Conservation (phyloP, 192 early-diverging fungal genomes). For the Mortierella alpina region DNA sequence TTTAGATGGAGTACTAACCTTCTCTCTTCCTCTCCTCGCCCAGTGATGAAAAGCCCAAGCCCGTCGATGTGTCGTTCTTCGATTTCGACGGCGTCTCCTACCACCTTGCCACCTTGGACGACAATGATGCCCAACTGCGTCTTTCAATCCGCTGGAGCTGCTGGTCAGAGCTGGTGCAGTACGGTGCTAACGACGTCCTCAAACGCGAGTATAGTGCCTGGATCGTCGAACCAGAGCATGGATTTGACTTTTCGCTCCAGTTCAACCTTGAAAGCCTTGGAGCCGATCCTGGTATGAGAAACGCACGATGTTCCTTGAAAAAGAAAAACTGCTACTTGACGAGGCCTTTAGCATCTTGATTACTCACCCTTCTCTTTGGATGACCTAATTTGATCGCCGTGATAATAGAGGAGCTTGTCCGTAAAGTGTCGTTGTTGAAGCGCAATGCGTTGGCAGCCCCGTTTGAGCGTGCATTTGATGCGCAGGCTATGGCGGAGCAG, state of each 20-base stretch:
- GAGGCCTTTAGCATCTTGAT: neutral
- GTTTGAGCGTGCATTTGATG: constrained; percentile 90
- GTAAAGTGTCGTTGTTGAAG: constrained; percentile 90
- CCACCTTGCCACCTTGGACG: constrained; percentile 73
- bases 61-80: constrained; percentile 82
- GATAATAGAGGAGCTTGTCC: constrained; percentile 73
- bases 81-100: constrained; percentile 99
- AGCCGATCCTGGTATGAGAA: constrained; percentile 71
- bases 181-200: constrained; percentile 88
- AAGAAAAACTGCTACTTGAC: too few relatives aligned
- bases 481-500: constrained; percentile 80
- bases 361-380: too few relatives aligned
- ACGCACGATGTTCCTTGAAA: too few relatives aligned
- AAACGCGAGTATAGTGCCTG: constrained; percentile 86
- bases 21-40: neutral
- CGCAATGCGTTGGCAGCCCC: constrained; percentile 95
- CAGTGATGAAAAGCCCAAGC: constrained; percentile 71
- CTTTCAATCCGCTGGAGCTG: constrained; percentile 90
- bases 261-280: constrained; percentile 85
- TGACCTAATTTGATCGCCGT: neutral
- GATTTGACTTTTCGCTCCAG: constrained; percentile 84
- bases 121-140: constrained; percentile 61
- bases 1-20: neutral
- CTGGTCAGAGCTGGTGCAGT: constrained; percentile 80
- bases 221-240: constrained; percentile 65